Base-by-base conservation (phyloP, 2,329 filamentous ascomycete species). In the Orbilia oligospora region DNA sequence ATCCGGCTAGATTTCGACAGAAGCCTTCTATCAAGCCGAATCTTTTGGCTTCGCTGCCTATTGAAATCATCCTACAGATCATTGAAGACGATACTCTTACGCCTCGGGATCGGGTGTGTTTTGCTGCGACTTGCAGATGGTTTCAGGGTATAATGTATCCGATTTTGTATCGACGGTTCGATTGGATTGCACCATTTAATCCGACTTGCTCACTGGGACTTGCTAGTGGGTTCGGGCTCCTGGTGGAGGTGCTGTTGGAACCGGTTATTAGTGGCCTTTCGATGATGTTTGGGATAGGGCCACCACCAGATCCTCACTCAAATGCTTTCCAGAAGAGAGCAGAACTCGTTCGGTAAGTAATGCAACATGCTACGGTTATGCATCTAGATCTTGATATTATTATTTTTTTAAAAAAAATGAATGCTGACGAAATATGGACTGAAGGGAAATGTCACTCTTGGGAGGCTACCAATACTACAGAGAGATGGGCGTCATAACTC, bases 401-500 rank as follows among this genome's bases (percentile, higher is more conserved):
- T 27, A 41, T 5, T 24, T 36, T n/a, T n/a, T n/a, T n/a, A n/a
- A 36, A 9, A 12, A 1, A 36, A 36, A 36, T 36, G 5, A 36
- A 5, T 36, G 51, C 49, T 51, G 41, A 70, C 30, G 24, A 5
- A 5, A 10, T 61, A 48, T 22, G 2, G 0, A 20, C 61, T 30
- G 3, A 53, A 76, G 72, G 2, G 67, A 76, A 41, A 76, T 76
- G 51, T 71, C 66, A 1, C 51, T 71, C 2, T 22, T 76, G 16
- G 61, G 66, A 41, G 72, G 72, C 5, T 71, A 76, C 20, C 64
- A 76, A n/a, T 76, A 71, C 27, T 76, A 71, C 36, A 71, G 63
- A 30, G 72, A 76, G n/a, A 66, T 66, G 58, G 72, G 51, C 14
- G n/a, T 76, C n/a, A 22, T 76, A 16, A 76, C 67, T 9, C 66